Conservation (phyloP, 257 asterid species). For the Coffea canephora region DNA sequence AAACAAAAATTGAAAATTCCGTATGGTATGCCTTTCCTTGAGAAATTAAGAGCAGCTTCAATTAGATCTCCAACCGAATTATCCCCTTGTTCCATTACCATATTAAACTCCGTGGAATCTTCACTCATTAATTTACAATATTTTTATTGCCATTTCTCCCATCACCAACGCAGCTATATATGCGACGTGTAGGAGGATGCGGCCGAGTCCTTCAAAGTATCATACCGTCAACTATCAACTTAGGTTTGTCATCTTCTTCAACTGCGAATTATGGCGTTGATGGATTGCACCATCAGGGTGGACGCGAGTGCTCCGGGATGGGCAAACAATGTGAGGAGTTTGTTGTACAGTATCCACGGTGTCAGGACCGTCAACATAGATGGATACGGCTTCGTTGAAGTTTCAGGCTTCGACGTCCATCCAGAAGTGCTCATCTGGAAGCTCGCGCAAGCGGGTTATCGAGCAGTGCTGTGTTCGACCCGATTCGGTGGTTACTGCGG, state of each 20-base stretch:
- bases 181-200: neutral
- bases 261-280: neutral
- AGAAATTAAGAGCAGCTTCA: neutral
- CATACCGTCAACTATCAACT: neutral
- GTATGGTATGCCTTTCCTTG: neutral
- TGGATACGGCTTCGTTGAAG: neutral
- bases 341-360: neutral
- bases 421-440: neutral
- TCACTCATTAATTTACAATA: neutral
- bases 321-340: neutral
- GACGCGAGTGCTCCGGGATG: neutral
- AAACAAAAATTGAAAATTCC: neutral
- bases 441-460: neutral
- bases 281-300: constrained; percentile 1
- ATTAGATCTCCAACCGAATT: neutral
- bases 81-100: neutral
- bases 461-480: neutral
- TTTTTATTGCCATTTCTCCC: neutral
- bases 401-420: neutral
- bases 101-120: neutral
- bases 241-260: neutral
- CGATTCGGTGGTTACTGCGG: neutral
- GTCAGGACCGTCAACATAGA: neutral
- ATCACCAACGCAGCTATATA: neutral
- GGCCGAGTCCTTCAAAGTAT: neutral